These are phyloP conservation scores for Candida frijolesensis DNA, from an alignment of 1,139 yeast species.

Conservation along the genomic window DNA sequence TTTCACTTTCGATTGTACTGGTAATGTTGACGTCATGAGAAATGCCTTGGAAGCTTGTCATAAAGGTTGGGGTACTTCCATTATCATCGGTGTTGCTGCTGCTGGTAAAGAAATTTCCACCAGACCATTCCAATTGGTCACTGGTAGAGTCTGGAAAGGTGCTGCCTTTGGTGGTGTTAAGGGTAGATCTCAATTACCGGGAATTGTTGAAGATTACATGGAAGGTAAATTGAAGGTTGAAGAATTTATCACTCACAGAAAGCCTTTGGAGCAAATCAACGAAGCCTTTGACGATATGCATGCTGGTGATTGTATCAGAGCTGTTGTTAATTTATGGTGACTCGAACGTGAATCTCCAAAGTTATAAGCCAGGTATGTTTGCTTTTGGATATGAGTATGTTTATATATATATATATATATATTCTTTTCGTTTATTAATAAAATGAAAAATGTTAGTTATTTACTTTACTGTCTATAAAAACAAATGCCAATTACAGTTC, in stretches of 20 bases:
- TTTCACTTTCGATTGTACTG: constrained; percentile 96
- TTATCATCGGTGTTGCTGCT: constrained; percentile 97
- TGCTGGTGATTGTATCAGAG: constrained; percentile 90
- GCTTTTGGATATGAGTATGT: neutral
- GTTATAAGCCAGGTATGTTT: constrained; percentile 3
- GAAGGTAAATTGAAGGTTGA: constrained; percentile 86
- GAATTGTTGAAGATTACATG: constrained; percentile 82
- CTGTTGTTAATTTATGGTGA: constrained; percentile 62
- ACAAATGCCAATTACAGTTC: neutral
- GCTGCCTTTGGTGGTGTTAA: constrained; percentile 98
- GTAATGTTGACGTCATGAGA: constrained; percentile 94
- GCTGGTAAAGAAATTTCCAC: constrained; percentile 96
- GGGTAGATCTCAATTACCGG: constrained; percentile 95
- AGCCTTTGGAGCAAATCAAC: constrained; percentile 75
- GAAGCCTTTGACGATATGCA: constrained; percentile 94
- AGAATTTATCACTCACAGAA: constrained; percentile 92
- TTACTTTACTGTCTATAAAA: constrained; percentile 4
- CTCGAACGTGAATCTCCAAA: constrained; percentile 9
- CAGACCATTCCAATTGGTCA: constrained; percentile 97
- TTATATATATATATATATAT: neutral
- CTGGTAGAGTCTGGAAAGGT: constrained; percentile 98
- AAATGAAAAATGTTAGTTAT: too few relatives aligned
- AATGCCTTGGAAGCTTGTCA: constrained; percentile 95
- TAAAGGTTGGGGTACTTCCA: constrained; percentile 98
- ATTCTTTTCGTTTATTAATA: constrained; percentile 1